Conservation (phyloP, 495 filamentous ascomycete species). For the Aspergillus baeticus region DNA sequence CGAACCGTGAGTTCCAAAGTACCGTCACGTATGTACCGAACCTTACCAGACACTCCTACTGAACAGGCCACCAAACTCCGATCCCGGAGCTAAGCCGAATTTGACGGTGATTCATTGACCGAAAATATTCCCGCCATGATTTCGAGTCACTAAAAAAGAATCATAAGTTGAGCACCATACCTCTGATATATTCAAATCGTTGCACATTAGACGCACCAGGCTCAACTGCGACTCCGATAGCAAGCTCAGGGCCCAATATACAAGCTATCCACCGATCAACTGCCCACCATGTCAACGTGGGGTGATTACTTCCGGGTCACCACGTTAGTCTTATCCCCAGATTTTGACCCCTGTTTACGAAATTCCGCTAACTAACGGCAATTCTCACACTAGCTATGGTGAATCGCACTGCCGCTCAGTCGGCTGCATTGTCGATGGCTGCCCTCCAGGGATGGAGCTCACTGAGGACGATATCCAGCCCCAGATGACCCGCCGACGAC, state of each 20-base stretch:
- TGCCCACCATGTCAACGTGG: constrained; percentile 74
- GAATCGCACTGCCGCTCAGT: constrained; percentile 92
- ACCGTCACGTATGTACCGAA: no score
- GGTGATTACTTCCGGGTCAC: constrained; percentile 81
- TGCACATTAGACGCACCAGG: background rate
- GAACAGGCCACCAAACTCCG: constrained; percentile 4
- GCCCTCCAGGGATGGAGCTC: constrained; percentile 85
- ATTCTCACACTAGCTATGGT: constrained; percentile 60
- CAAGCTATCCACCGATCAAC: background rate
- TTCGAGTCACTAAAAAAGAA: constrained; percentile 7
- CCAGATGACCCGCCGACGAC: constrained; percentile 87
- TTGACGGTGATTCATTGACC: background rate
- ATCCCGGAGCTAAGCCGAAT: constrained; percentile 18
- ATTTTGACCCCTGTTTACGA: background rate
- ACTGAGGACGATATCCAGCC: constrained; percentile 91
- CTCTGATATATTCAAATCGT: background rate
- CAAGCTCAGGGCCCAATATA: background rate
- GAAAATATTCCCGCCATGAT: constrained; percentile 15
- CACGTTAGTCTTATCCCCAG: constrained; percentile 57
- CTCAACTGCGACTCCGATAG: background rate
- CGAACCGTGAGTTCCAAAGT: no score
- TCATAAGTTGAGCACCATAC: constrained; percentile 6
- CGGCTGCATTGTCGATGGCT: constrained; percentile 84
- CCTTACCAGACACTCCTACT: background rate
- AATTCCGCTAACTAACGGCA: constrained; percentile 7